Base-by-base conservation (phyloP, 768 basidiomycete species). In the Trichaptum fuscoviolaceum region DNA sequence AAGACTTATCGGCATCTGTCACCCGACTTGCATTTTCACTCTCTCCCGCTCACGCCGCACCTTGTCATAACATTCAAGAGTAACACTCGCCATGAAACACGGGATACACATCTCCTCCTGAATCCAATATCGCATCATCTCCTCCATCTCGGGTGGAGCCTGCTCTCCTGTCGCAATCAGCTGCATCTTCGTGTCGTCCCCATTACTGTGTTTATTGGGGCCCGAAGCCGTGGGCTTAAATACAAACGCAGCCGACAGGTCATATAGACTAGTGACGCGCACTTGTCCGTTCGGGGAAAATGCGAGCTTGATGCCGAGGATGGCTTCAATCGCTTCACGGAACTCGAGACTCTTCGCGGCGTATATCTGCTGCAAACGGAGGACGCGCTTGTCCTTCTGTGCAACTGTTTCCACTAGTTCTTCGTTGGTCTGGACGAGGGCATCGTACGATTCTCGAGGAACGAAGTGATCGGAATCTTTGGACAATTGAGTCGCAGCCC, bases 241-340 rank as follows among this genome's bases (percentile, higher is more conserved):
- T 34, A 95, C 91, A 73, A 97, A 96, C 62, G 91, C 88, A 30
- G 93, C 91, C 64, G 84, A 84, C 7, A 93, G 85, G 69, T 97
- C 95, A 77, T 90, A 98, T 70, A 93, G 84, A n/a, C 90, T 91
- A 5, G 95, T 96, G 67, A 97, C 87, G 24, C 92, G 85, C 62
- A 98, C 90, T 70, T 93, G 88, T 0, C 95, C 96, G 63, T 93
- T 94, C 18, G 91, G 92, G 73, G 92, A 92, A 74, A 98, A 97
- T 1, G 90, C 89, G 63, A 98, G 85, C 71, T 96, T 94, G 73
- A 95, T 88, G 7, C 96, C 96, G 0, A 98, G 84, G 62, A 99
- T 90, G 0, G 91, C 88, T 4, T 90, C 88, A 67, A 98, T 91
- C 7, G 95, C 89, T 73, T 96, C 93, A 52, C 92, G 86, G 80